A percentile compares a stretch with the other conserved stretches of the same genome.
These are phyloP conservation scores for Claviceps spartinae DNA, from an alignment of 2,329 filamentous ascomycete genomes.

Conservation along the genomic window DNA sequence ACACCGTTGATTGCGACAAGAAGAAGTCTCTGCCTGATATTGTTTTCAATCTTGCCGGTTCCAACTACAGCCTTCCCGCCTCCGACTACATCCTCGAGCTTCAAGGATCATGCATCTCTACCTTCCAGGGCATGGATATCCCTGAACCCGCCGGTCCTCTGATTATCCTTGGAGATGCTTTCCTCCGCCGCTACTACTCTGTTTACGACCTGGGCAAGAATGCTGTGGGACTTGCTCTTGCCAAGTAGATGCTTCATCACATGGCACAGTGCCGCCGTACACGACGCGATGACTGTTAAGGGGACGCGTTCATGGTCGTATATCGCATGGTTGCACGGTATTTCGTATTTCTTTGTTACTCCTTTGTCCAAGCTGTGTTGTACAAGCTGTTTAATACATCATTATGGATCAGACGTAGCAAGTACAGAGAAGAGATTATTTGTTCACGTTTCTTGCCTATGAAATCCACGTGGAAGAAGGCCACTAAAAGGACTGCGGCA, in stretches of 20 bases:
- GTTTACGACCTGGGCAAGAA: slow-evolving; percentile 89
- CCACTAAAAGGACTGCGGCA: neutral
- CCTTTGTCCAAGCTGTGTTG: neutral
- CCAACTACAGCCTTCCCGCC: slow-evolving; percentile 82
- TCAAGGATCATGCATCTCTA: slow-evolving; percentile 89
- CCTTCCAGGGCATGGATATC: slow-evolving; percentile 94
- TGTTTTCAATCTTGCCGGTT: slow-evolving; percentile 76
- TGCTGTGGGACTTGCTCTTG: slow-evolving; percentile 76
- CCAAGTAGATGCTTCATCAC: slow-evolving; percentile 34
- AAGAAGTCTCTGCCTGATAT: slow-evolving; percentile 77
- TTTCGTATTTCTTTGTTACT: neutral
- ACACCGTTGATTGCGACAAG: slow-evolving; percentile 80
- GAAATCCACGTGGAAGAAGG: neutral
- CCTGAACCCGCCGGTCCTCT: slow-evolving; percentile 79
- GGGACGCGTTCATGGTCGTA: neutral
- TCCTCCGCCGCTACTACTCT: slow-evolving; percentile 80
- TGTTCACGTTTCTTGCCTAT: neutral
- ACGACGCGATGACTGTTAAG: neutral
- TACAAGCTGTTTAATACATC: neutral
- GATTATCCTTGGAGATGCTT: slow-evolving; percentile 84
- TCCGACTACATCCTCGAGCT: slow-evolving; percentile 95
- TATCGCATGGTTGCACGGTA: neutral
- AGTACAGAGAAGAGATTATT: slow-evolving; percentile 12
- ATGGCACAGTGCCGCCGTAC: neutral
- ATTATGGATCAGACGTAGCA: neutral